phyloP scores from a whole-genome alignment of 352 stramenopile species.

The Globisporangium orthogonon region DNA sequence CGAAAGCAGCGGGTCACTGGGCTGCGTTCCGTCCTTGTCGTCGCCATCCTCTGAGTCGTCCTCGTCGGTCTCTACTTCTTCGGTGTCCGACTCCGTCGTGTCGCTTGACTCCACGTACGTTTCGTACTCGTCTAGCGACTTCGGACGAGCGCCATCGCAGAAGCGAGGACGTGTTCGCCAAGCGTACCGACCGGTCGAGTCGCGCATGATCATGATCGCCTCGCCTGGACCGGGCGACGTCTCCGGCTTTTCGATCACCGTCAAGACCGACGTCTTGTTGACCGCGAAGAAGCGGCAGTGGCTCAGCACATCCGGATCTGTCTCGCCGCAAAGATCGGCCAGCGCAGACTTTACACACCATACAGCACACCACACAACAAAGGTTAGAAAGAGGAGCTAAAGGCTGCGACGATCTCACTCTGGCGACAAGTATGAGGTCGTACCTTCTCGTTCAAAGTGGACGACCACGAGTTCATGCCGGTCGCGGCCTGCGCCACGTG shows the following conservation, averaged over 20 bases:
- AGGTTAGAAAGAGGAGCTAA: too few species aligned
- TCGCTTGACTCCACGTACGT: slow-evolving; percentile 20
- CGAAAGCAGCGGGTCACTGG: slow-evolving; percentile 49
- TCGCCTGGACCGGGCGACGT: slow-evolving; percentile 34
- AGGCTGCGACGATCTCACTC: too few species aligned
- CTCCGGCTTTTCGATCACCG: slow-evolving; percentile 68
- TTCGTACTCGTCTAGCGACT: slow-evolving; percentile 56
- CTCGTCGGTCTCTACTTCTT: slow-evolving; percentile 24
- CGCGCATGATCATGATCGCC: slow-evolving; percentile 72
- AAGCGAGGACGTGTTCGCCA: slow-evolving; percentile 75
- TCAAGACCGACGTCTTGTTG: slow-evolving; percentile 76
- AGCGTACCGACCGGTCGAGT: slow-evolving; percentile 69
- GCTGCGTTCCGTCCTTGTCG: slow-evolving; percentile 18
- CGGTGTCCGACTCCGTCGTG: slow-evolving; percentile 17
- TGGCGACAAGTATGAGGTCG: background rate
- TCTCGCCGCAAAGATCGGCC: slow-evolving; percentile 44
- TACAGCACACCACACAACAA: background rate
- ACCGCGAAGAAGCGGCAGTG: slow-evolving; percentile 80
- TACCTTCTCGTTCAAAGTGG: slow-evolving; percentile 59
- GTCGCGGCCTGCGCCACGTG: slow-evolving; percentile 61
- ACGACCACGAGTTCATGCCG: slow-evolving; percentile 34
- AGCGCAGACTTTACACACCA: slow-evolving; percentile 35
- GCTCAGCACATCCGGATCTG: slow-evolving; percentile 27
- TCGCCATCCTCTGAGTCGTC: slow-evolving; percentile 12
- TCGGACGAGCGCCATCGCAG: slow-evolving; percentile 40